phyloP scores from a whole-genome alignment of 345 rosid species.

The Laguncularia racemosa region DNA sequence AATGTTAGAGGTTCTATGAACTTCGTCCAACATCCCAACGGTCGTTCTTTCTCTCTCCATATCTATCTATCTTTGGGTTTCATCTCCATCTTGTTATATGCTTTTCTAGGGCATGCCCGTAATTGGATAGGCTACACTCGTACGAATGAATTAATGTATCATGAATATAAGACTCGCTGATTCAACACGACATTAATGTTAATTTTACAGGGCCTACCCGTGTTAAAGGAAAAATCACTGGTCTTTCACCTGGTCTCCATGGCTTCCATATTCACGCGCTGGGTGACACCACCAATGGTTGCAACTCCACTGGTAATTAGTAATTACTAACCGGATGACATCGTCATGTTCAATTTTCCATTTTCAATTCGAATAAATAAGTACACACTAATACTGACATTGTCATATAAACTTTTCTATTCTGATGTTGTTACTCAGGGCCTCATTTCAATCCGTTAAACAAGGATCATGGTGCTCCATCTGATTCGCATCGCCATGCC shows the following conservation, averaged over 20 bases:
- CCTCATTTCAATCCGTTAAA: slow-evolving; percentile 93
- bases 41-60: slow-evolving; percentile 26
- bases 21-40: slow-evolving; percentile 49
- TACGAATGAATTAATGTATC: not conserved
- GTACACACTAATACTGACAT: too few species aligned
- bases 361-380: too few species aligned
- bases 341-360: not conserved
- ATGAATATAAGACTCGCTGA: not conserved
- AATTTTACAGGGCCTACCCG: slow-evolving; percentile 54
- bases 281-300: slow-evolving; percentile 92
- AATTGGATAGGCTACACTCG: too few species aligned
- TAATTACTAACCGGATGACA: too few species aligned
- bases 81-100: too few species aligned
- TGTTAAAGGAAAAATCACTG: slow-evolving; percentile 65
- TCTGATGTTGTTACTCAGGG: slow-evolving; percentile 25
- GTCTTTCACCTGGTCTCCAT: slow-evolving; percentile 76
- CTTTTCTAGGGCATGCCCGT: not conserved
- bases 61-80: not conserved
- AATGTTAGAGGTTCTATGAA: slow-evolving; percentile 61
- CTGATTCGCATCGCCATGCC: slow-evolving; percentile 71
- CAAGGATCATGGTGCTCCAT: slow-evolving; percentile 74
- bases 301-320: slow-evolving; percentile 76
- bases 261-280: slow-evolving; percentile 91
- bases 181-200: not conserved
- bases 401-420: too few species aligned